Evolutionary conservation across 345 rosid genomes (phyloP).

Genomic region (Ceriops decandra): DNA sequence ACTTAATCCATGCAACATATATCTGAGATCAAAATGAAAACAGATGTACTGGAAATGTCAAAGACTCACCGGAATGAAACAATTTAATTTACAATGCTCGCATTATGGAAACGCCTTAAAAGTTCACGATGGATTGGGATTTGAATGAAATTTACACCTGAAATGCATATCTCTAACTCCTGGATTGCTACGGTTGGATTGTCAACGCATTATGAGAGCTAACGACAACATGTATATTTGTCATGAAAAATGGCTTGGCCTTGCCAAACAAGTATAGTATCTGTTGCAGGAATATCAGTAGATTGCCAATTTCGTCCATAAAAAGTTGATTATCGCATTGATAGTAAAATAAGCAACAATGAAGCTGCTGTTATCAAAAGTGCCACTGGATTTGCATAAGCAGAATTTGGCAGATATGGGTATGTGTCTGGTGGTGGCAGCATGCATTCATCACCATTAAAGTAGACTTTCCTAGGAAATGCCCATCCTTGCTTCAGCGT

Average conservation of each 20-base stretch:
- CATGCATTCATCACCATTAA: constrained; percentile 91
- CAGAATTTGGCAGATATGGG: constrained; percentile 77
- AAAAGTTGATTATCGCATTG: constrained; percentile 15
- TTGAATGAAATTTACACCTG: too few species aligned
- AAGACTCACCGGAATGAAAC: neutral
- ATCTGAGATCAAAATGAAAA: neutral
- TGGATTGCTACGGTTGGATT: neutral
- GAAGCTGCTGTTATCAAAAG: constrained; percentile 26
- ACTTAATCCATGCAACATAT: too few species aligned
- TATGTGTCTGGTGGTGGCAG: constrained; percentile 83
- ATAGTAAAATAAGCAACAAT: constrained; percentile 22
- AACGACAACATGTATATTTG: constrained; percentile 14
- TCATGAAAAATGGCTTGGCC: constrained; percentile 5
- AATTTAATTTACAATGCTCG: neutral
- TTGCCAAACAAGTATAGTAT: constrained; percentile 13
- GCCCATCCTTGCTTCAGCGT: constrained; percentile 94
- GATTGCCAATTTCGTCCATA: neutral
- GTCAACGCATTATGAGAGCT: constrained; percentile 2
- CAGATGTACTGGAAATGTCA: neutral
- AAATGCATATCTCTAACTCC: neutral
- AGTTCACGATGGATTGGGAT: neutral
- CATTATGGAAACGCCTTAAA: neutral
- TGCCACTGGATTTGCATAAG: constrained; percentile 23
- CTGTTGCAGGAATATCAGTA: constrained; percentile 8
- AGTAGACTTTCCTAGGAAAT: constrained; percentile 82